Conservation (phyloP, 2,329 filamentous ascomycete genomes). For the Botrytis elliptica region DNA sequence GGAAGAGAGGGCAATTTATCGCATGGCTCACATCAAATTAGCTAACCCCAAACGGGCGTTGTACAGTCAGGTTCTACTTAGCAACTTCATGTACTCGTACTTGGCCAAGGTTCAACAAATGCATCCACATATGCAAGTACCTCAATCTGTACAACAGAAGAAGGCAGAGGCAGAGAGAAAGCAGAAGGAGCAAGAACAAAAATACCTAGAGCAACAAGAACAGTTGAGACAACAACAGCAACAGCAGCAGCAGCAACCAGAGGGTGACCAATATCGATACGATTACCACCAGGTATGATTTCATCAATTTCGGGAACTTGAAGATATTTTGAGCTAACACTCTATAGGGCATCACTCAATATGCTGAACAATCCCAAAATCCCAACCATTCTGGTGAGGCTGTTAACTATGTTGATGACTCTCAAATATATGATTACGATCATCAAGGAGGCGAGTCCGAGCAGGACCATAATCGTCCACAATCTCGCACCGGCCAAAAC, state of each 20-base stretch:
- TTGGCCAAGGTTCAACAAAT: slow-evolving; percentile 98
- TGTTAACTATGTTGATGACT: slow-evolving; percentile 48
- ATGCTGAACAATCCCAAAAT: slow-evolving; percentile 38
- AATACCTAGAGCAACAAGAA: slow-evolving; percentile 37
- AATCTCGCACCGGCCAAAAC: slow-evolving; percentile 39
- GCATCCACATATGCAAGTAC: slow-evolving; percentile 92
- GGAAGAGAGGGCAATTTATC: slow-evolving; percentile 94
- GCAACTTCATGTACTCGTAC: slow-evolving; percentile 99
- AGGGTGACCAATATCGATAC: slow-evolving; percentile 41
- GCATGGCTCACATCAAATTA: slow-evolving; percentile 98
- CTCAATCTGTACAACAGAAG: slow-evolving; percentile 73
- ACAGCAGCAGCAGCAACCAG: slow-evolving; percentile 35
- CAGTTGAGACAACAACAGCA: slow-evolving; percentile 31
- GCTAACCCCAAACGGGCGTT: slow-evolving; percentile 92
- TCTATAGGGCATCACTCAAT: slow-evolving; percentile 39
- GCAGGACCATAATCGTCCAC: slow-evolving; percentile 35
- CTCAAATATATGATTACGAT: slow-evolving; percentile 52
- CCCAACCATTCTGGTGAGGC: slow-evolving; percentile 39
- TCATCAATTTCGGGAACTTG: background rate
- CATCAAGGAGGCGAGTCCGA: slow-evolving; percentile 41
- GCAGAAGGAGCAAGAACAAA: slow-evolving; percentile 44
- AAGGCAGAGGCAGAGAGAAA: slow-evolving; percentile 58
- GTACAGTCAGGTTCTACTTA: slow-evolving; percentile 91
- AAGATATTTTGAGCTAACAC: slow-evolving; percentile 22
- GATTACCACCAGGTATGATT: slow-evolving; percentile 41